Base-by-base conservation (phyloP, 2,329 filamentous ascomycete species). In the Apiospora arundinis region DNA sequence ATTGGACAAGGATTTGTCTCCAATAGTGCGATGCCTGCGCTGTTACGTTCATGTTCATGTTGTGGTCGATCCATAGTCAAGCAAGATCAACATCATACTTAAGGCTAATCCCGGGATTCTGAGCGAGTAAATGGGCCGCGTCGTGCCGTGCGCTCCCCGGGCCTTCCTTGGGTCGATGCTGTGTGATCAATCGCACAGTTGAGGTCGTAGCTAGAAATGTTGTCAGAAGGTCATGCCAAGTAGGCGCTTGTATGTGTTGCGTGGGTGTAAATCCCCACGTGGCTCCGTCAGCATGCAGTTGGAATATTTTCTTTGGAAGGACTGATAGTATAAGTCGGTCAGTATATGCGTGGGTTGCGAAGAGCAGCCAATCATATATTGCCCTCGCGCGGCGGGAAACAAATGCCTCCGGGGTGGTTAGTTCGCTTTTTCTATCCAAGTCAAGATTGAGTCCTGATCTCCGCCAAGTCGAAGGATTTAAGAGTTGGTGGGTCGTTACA, bases 211-310 rank as follows among this genome's bases (percentile, higher is more conserved):
- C 32, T 32, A 23, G 12, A 40, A 40, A 40, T 12, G 32, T n/a
- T 11, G 28, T 40, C 56, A 40, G 56, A 40, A n/a, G 56, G 32
- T 63, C 32, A 40, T 63, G 32, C 32, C 32, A 40, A 40, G 37
- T 23, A 21, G 56, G 56, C 52, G 52, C 52, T 60, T 37, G 52
- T 60, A 28, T 63, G 56, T 32, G 21, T 40, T 63, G 6, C 56
- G 32, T 9, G 32, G 32, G 56, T 40, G 56, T 28, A 21, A 37
- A 63, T 40, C 21, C 18, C 56, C 56, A 63, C 32, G 56, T 40
- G 56, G 56, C 56, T 40, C 56, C 56, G 32, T 63, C 56, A 63
- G 56, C 56, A 40, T 63, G 56, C 56, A 63, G n/a, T 14, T 37
- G 25, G 18, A 18, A 18, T 63, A 63, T 63, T 63, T 21, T 63